Evolutionary conservation across 352 stramenopile species (phyloP), one percentile per base, ranked within the genome.

Genomic region (Pythium graminicola): DNA sequence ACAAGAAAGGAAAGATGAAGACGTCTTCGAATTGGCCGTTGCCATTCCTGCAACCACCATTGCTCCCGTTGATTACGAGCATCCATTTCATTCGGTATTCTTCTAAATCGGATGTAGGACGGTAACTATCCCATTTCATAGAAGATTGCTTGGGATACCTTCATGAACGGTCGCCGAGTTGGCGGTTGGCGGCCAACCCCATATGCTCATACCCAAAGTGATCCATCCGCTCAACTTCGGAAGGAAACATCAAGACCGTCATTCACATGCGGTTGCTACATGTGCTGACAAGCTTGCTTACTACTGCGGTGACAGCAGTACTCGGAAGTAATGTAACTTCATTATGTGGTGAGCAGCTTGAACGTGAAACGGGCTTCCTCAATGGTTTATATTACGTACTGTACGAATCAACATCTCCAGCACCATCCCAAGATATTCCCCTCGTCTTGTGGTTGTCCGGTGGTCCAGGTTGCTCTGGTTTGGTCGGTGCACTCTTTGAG

Each of bases 371-470:
- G 0, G 82, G 76, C 2, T 77, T 63, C 16, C 49, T 93, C 19
- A 76, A 85, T 36, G 72, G 55, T 41, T 50, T 93, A 27, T 90
- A 77, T 64, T 92, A 89, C 54, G 59, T 87, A 28, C 86, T 85
- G 29, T 93, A 86, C 53, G 67, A 84, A 38, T 78, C 79, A 3
- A 65, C 72, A 19, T 50, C 31, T 10, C 16, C 31, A 45, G 40
- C 32, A 11, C 17, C 8, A n/a, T n/a, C 10, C 33, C 41, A 23
- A 35, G 50, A 54, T 3, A 57, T 67, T 17, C 96, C 96, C 0
- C 75, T 99, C 22, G 77, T 99, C 9, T 57, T 99, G 7, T 99
- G 96, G 96, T 72, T 99, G 6, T 98, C 92, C 7, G 95, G 96
- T 26, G 96, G 95, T 14, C 95, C 96, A 9, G 95, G 95, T 1